Percentiles rank a stretch among this genome's conserved stretches.
These are phyloP conservation scores for Tolypocladium tropicale DNA, from an alignment of 2,329 filamentous ascomycete species.

Conservation along the genomic window DNA sequence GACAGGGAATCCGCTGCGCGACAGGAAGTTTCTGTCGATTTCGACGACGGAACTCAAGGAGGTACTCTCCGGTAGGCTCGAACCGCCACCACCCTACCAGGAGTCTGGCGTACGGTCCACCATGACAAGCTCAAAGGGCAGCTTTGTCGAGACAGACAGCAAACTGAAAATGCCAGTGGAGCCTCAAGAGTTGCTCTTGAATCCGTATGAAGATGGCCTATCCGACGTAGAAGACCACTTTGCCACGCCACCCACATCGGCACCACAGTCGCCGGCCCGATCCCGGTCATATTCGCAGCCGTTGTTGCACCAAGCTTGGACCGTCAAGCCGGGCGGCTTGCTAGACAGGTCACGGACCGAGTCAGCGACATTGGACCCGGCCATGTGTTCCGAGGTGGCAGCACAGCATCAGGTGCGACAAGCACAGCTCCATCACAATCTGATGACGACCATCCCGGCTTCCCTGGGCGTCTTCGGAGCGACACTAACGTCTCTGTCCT, in stretches of 20 bases:
- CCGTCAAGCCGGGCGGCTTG: conserved; percentile 48
- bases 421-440: conserved; percentile 68
- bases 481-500: conserved; percentile 59
- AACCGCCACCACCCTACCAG: conserved; percentile 39
- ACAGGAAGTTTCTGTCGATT: conserved; percentile 77
- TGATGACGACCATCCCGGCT: conserved; percentile 58
- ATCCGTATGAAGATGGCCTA: conserved; percentile 30
- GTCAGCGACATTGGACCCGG: conserved; percentile 47
- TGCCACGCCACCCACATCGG: conserved; percentile 46
- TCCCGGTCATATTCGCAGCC: conserved; percentile 37
- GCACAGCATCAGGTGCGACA: conserved; percentile 40
- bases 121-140: conserved; percentile 10
- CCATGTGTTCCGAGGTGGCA: conserved; percentile 45
- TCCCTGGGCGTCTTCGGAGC: conserved; percentile 62
- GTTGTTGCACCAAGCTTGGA: conserved; percentile 33
- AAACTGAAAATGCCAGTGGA: conserved; percentile 2
- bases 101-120: conserved; percentile 15
- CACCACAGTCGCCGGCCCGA: conserved; percentile 37
- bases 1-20: conserved; percentile 80
- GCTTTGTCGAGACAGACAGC: conserved; percentile 21
- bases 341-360: conserved; percentile 62
- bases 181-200: conserved; percentile 3
- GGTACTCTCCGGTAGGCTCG: conserved; percentile 55
- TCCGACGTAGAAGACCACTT: conserved; percentile 45
- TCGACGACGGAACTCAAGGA: conserved; percentile 72